phyloP scores from a whole-genome alignment of 345 rosid genomes.

The Noccaea bulbosa region DNA sequence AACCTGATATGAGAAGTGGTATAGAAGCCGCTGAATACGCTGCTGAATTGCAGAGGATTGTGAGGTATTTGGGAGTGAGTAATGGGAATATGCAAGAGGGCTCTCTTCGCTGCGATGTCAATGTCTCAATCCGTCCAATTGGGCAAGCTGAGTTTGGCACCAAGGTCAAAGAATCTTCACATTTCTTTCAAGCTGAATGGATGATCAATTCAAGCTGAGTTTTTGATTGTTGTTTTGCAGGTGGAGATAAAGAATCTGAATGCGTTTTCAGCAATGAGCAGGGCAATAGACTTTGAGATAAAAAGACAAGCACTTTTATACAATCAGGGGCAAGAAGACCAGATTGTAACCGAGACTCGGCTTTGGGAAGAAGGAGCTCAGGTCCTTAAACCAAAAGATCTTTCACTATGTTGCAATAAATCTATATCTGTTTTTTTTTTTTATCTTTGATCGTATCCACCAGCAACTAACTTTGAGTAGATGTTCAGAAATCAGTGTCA shows the following conservation, averaged over 20 bases:
- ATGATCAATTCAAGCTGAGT: no score
- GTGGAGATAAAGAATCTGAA: constrained; percentile 94
- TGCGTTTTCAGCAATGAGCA: constrained; percentile 81
- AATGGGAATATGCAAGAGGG: constrained; percentile 99
- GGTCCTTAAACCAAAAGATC: constrained; percentile 46
- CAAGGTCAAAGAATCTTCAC: constrained; percentile 55
- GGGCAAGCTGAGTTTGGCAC: constrained; percentile 87
- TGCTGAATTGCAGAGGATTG: constrained; percentile 83
- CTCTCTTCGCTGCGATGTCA: constrained; percentile 95
- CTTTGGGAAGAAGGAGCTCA: constrained; percentile 97
- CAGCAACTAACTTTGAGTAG: constrained; percentile 29
- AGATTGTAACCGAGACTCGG: constrained; percentile 89
- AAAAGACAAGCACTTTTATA: constrained; percentile 73
- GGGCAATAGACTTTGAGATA: constrained; percentile 93
- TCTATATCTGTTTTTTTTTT: neutral
- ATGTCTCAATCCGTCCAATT: constrained; percentile 84
- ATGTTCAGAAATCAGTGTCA: constrained; percentile 78
- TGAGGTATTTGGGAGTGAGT: constrained; percentile 76
- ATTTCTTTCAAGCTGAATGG: constrained; percentile 4
- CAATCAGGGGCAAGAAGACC: constrained; percentile 67
- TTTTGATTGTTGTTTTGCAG: constrained; percentile 46
- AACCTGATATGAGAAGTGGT: constrained; percentile 96
- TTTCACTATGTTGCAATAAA: constrained; percentile 14
- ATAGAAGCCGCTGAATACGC: constrained; percentile 88
- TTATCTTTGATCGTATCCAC: neutral